phyloP scores from a whole-genome alignment of 2,329 filamentous ascomycete species.

The Fusarium continuum region DNA sequence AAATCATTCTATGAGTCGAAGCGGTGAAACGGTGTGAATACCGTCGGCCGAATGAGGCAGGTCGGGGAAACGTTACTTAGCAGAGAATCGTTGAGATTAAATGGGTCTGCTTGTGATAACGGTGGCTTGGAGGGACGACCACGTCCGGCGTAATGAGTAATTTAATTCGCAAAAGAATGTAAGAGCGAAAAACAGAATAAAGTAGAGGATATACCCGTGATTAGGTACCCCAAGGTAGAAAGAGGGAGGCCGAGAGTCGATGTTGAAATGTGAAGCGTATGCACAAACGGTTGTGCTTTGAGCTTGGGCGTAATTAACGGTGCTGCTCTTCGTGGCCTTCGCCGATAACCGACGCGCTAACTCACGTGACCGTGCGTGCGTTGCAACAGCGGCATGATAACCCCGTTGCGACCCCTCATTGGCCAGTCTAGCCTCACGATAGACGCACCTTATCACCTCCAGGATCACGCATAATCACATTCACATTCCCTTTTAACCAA shows the following conservation, averaged over 20 bases:
- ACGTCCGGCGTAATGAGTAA: background rate
- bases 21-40: slow-evolving; percentile 12
- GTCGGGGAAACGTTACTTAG: slow-evolving; percentile 19
- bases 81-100: slow-evolving; percentile 15
- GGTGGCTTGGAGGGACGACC: background rate
- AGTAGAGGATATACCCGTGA: background rate
- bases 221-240: background rate
- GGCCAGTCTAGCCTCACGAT: slow-evolving; percentile 9
- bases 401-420: slow-evolving; percentile 17
- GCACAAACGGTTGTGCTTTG: slow-evolving; percentile 24
- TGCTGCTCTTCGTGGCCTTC: background rate
- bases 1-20: slow-evolving; percentile 1
- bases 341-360: background rate
- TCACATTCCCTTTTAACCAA: slow-evolving; percentile 19
- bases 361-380: slow-evolving; percentile 31
- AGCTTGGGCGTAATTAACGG: slow-evolving; percentile 28
- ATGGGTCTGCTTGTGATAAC: background rate
- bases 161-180: background rate
- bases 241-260: background rate
- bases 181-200: background rate
- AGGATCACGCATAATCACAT: slow-evolving; percentile 37
- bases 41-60: slow-evolving; percentile 35
- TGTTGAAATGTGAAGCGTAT: slow-evolving; percentile 6
- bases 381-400: slow-evolving; percentile 14
- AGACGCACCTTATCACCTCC: slow-evolving; percentile 27